Percentiles rank a stretch among this genome's conserved stretches.
These are phyloP conservation scores for Phaeosphaeria sp. DNA, from an alignment of 2,329 filamentous ascomycete species.

Conservation along the genomic window DNA sequence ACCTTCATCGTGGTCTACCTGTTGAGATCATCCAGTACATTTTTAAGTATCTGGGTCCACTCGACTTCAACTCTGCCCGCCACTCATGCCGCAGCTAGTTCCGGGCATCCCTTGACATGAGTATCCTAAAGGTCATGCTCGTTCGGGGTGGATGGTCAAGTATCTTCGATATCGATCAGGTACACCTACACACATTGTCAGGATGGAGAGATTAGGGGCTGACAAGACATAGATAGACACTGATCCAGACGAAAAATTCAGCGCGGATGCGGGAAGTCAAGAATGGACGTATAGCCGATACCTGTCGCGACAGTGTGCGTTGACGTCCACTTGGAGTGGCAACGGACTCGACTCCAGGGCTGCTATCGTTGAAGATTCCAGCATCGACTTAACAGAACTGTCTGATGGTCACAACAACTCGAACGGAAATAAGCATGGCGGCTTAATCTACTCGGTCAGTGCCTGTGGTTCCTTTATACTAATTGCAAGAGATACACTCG, in stretches of 20 bases:
- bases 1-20: conserved; percentile 38
- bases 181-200: not conserved
- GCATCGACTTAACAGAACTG: conserved; percentile 47
- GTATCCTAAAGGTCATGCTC: conserved; percentile 61
- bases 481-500: conserved; percentile 59
- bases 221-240: no score
- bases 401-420: conserved; percentile 26
- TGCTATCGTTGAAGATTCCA: conserved; percentile 20
- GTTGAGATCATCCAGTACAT: conserved; percentile 59
- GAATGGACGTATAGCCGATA: conserved; percentile 55
- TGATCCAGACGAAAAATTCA: no score
- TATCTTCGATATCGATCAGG: conserved; percentile 3
- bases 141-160: conserved; percentile 60
- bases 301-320: conserved; percentile 59
- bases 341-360: conserved; percentile 33
- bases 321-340: conserved; percentile 51
- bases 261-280: conserved; percentile 7
- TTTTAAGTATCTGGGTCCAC: conserved; percentile 53
- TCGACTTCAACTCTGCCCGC: conserved; percentile 66
- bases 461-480: conserved; percentile 66
- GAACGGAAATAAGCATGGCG: conserved; percentile 17
- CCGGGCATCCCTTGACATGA: conserved; percentile 60
- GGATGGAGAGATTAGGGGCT: no score
- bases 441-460: conserved; percentile 60
- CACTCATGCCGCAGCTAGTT: conserved; percentile 68